Evolutionary conservation across 225 moss, liverwort and hornwort genomes (phyloP).

Genomic region (Straminergon stramineum): DNA sequence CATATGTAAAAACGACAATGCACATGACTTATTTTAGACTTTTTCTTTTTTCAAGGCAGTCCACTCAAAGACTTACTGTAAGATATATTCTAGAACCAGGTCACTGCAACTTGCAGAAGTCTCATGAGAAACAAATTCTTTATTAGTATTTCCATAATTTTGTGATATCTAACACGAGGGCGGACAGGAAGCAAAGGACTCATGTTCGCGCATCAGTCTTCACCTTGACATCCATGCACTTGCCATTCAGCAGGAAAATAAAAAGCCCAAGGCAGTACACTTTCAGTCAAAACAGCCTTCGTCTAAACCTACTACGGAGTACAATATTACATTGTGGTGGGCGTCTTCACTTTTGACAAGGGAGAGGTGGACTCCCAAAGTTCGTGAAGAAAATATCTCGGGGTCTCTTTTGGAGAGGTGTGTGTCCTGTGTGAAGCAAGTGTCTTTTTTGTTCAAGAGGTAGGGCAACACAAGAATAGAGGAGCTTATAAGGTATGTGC

Average conservation of each 20-base stretch:
- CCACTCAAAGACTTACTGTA: background rate
- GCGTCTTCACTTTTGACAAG: background rate
- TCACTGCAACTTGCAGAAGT: background rate
- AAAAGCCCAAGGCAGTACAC: too few relatives aligned
- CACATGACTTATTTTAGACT: background rate
- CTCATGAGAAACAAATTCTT: background rate
- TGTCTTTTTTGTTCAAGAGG: background rate
- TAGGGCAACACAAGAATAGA: too few relatives aligned
- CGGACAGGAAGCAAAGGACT: background rate
- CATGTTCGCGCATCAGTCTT: background rate
- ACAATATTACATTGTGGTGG: background rate
- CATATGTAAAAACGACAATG: background rate
- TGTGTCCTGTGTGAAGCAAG: background rate
- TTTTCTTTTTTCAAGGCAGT: background rate
- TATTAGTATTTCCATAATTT: background rate
- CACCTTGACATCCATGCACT: background rate
- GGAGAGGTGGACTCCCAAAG: fast-evolving
- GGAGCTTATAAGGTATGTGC: background rate
- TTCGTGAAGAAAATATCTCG: background rate
- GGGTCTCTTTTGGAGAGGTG: background rate
- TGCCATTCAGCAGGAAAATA: background rate
- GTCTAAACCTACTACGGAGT: background rate
- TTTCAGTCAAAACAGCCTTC: background rate
- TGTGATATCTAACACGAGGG: background rate
- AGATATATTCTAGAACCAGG: background rate